Conservation (phyloP, 345 rosid species). For the Chamaenerion angustifolium region DNA sequence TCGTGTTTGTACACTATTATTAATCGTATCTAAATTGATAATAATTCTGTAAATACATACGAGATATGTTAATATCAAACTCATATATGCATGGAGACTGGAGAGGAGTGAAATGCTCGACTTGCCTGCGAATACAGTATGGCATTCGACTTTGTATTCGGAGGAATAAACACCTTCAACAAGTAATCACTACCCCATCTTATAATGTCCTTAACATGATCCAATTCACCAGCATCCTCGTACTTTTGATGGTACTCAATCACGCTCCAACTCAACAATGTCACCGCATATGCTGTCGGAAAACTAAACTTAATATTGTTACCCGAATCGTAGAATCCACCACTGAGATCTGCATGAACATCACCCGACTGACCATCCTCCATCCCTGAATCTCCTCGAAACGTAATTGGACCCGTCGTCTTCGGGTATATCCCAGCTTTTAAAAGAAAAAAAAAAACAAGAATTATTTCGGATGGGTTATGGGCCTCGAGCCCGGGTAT, state of each 20-base stretch:
- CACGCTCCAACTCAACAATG: slow-evolving; percentile 54
- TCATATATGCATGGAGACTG: too few species aligned
- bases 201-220: slow-evolving; percentile 45
- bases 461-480: too few species aligned
- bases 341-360: slow-evolving; percentile 20
- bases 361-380: slow-evolving; percentile 29
- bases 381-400: slow-evolving; percentile 45
- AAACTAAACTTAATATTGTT: slow-evolving; percentile 47
- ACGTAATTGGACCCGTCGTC: slow-evolving; percentile 30
- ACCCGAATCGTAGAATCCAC: slow-evolving; percentile 61
- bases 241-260: slow-evolving; percentile 47
- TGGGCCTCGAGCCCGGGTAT: too few species aligned
- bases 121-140: slow-evolving; percentile 48
- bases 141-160: slow-evolving; percentile 16
- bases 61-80: too few species aligned
- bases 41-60: too few species aligned
- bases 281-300: slow-evolving; percentile 41
- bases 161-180: slow-evolving; percentile 30
- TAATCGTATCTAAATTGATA: too few species aligned
- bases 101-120: neutral
- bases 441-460: too few species aligned
- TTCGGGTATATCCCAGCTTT: slow-evolving; percentile 37
- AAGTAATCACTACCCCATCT: slow-evolving; percentile 49
- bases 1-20: too few species aligned
- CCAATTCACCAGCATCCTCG: slow-evolving; percentile 35